Conservation (phyloP, 495 filamentous ascomycete genomes). For the Neurospora sp. region DNA sequence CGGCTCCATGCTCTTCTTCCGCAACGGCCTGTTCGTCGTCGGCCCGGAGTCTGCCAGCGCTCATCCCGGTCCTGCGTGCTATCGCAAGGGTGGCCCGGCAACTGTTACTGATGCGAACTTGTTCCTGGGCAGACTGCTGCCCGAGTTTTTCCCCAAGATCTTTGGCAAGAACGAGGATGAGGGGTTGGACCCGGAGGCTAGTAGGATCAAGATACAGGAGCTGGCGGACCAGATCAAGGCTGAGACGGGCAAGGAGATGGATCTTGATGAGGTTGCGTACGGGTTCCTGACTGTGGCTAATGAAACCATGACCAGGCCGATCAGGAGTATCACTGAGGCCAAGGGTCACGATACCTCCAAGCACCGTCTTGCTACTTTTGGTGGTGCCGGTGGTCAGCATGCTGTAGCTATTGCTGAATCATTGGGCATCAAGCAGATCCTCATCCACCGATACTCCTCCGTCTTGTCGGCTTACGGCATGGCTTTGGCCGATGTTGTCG, state of each 20-base stretch:
- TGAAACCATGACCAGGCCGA: constrained; percentile 90
- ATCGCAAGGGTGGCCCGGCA: constrained; percentile 84
- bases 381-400: constrained; percentile 92
- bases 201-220: constrained; percentile 64
- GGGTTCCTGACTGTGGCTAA: constrained; percentile 91
- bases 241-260: constrained; percentile 60
- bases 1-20: constrained; percentile 79
- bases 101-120: constrained; percentile 94
- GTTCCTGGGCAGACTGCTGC: constrained; percentile 75
- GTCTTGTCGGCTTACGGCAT: constrained; percentile 95
- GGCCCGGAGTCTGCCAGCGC: constrained; percentile 90
- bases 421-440: constrained; percentile 75
- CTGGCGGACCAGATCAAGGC: constrained; percentile 69
- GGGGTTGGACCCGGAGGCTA: constrained; percentile 69
- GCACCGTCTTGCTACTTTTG: constrained; percentile 85
- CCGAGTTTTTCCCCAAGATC: constrained; percentile 95
- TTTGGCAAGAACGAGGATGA: constrained; percentile 90
- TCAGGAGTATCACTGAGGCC: constrained; percentile 84
- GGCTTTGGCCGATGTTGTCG: constrained; percentile 90
- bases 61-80: constrained; percentile 89
- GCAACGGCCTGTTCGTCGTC: constrained; percentile 92
- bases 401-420: constrained; percentile 90
- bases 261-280: constrained; percentile 78
- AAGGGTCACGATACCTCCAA: constrained; percentile 87
- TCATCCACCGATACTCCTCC: constrained; percentile 87